phyloP scores from a whole-genome alignment of 805 yeast species.

The Candida loeiensis region DNA sequence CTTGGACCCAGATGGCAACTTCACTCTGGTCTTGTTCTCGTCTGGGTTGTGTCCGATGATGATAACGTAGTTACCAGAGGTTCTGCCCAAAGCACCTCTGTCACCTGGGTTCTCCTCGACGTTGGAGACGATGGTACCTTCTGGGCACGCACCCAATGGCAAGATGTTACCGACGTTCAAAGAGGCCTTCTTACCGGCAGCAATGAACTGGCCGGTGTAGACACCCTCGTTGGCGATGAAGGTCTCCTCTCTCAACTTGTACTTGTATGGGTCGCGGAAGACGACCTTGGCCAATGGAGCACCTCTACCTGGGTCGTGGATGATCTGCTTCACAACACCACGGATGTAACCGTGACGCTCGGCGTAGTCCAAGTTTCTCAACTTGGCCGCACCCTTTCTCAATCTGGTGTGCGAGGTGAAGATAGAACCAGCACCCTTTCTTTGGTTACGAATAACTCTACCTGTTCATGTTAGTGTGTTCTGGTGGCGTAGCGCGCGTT shows the following conservation, averaged over 20 bases:
- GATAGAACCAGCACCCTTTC: conserved; percentile 99
- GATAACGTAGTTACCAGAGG: conserved; percentile 99
- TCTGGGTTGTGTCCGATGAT: conserved; percentile 99
- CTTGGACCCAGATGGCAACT: conserved; percentile 99
- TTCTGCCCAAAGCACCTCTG: conserved; percentile 99
- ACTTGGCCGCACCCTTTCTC: conserved; percentile 99
- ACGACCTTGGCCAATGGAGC: conserved; percentile 96
- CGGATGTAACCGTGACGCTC: conserved; percentile 99
- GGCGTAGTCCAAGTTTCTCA: conserved; percentile 97
- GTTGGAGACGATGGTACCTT: conserved; percentile 98
- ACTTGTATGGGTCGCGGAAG: conserved; percentile 99
- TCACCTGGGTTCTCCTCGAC: conserved; percentile 99
- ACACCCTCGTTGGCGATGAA: conserved; percentile 99
- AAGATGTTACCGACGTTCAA: conserved; percentile 95
- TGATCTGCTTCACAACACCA: conserved; percentile 97
- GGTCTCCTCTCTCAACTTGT: conserved; percentile 96
- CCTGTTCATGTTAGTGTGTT: conserved; percentile 43
- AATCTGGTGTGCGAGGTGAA: conserved; percentile 99
- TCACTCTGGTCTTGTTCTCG: conserved; percentile 98
- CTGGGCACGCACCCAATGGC: conserved; percentile 96
- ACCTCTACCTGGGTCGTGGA: conserved; percentile 99
- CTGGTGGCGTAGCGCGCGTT: conserved; percentile 1
- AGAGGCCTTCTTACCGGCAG: conserved; percentile 98
- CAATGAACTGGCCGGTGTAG: conserved; percentile 98
- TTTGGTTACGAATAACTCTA: conserved; percentile 99